Percentiles rank a stretch among this genome's conserved stretches.
These are phyloP conservation scores for Penicillium sp. DNA, from an alignment of 2,329 filamentous ascomycete genomes.

Conservation along the genomic window DNA sequence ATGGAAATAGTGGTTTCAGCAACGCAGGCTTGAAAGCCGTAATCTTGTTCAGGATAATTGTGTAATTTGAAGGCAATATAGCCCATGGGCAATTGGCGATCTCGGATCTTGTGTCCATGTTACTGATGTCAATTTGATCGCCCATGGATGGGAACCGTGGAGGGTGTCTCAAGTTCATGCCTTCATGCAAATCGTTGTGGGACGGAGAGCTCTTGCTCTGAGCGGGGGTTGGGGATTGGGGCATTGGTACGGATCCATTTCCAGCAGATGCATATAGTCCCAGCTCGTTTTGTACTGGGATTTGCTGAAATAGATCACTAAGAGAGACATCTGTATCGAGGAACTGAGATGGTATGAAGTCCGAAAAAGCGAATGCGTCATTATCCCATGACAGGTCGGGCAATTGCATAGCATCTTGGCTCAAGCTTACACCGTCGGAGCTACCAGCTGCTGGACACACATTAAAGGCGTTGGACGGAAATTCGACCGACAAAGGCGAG, in stretches of 20 bases:
- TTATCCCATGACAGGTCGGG: not conserved
- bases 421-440: not conserved
- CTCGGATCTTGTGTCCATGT: not conserved
- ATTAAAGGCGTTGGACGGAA: not conserved
- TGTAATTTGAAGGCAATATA: not conserved
- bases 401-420: not conserved
- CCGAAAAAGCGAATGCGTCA: constrained; percentile 40
- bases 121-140: not conserved
- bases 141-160: not conserved
- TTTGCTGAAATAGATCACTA: constrained; percentile 40
- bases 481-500: not conserved
- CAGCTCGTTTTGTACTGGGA: not conserved
- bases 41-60: not conserved
- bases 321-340: constrained; percentile 61
- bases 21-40: not conserved
- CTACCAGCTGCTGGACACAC: not conserved
- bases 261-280: not conserved
- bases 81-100: not conserved
- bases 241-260: not conserved
- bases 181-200: not conserved
- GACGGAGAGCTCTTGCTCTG: not conserved
- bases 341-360: constrained; percentile 59
- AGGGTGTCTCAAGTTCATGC: not conserved
- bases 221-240: not conserved
- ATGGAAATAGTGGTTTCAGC: constrained; percentile 61